These are phyloP conservation scores for Ophiostoma triangulosporum DNA, from an alignment of 2,329 filamentous ascomycete genomes.

Conservation along the genomic window DNA sequence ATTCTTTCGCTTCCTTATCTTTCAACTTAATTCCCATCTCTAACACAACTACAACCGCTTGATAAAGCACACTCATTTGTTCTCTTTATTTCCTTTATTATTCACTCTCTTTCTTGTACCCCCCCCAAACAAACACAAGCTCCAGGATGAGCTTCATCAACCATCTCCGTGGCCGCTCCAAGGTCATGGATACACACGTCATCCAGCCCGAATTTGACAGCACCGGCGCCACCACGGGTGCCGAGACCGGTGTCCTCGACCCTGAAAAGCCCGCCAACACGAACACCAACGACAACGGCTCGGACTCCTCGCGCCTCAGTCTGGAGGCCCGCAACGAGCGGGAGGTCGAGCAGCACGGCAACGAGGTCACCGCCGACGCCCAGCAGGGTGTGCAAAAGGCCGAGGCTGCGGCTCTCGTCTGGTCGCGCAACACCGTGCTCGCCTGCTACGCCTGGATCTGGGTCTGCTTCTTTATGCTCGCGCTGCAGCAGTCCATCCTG, in stretches of 20 bases:
- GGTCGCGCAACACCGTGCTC: constrained; percentile 28
- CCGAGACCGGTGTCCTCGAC: neutral
- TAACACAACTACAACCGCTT: no score
- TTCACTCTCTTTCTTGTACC: neutral
- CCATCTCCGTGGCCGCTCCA: constrained; percentile 4
- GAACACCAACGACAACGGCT: neutral
- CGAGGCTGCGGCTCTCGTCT: constrained; percentile 33
- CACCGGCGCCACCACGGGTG: neutral
- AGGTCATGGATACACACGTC: constrained; percentile 1
- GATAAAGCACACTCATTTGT: no score
- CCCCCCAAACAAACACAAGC: neutral
- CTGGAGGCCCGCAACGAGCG: constrained; percentile 12
- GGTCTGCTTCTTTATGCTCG: constrained; percentile 27
- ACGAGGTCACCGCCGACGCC: constrained; percentile 14
- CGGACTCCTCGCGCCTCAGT: constrained; percentile 9
- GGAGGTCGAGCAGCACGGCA: constrained; percentile 9
- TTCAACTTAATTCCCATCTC: neutral
- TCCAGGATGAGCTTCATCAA: constrained; percentile 8
- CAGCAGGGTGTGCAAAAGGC: constrained; percentile 34
- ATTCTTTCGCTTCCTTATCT: neutral
- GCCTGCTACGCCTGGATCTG: constrained; percentile 22
- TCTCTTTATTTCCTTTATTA: neutral
- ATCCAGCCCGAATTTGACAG: neutral
- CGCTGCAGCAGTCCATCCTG: constrained; percentile 25
- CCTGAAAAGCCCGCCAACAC: neutral